phyloP scores from a whole-genome alignment of 2,329 filamentous ascomycete species.

The Coccinonectria pachysandricola region DNA sequence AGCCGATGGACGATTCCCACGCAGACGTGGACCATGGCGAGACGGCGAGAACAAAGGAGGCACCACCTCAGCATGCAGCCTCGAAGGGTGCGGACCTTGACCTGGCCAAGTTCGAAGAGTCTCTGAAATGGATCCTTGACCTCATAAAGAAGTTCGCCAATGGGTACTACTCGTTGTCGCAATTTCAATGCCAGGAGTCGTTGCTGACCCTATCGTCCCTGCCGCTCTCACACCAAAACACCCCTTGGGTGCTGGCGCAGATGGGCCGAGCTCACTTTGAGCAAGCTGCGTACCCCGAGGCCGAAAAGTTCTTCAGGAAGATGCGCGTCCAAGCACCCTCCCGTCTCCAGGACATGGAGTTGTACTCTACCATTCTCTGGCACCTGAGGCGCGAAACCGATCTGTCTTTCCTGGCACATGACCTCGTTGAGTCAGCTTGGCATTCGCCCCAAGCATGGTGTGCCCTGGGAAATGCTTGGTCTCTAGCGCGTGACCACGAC shows the following conservation, averaged over 20 bases:
- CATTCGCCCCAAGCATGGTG: slow-evolving; percentile 94
- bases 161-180: slow-evolving; percentile 68
- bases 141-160: slow-evolving; percentile 71
- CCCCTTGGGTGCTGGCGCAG: slow-evolving; percentile 85
- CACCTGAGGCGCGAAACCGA: slow-evolving; percentile 88
- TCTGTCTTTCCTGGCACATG: slow-evolving; percentile 83
- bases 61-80: slow-evolving; percentile 24
- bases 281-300: slow-evolving; percentile 73
- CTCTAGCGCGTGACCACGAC: slow-evolving; percentile 83
- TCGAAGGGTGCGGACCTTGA: slow-evolving; percentile 40
- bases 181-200: slow-evolving; percentile 70
- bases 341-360: slow-evolving; percentile 87
- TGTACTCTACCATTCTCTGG: slow-evolving; percentile 99
- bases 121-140: slow-evolving; percentile 66
- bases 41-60: slow-evolving; percentile 34
- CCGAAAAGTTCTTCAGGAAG: slow-evolving; percentile 75
- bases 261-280: slow-evolving; percentile 89
- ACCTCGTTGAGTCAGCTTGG: slow-evolving; percentile 77
- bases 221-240: slow-evolving; percentile 68
- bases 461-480: slow-evolving; percentile 89
- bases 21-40: slow-evolving; percentile 64
- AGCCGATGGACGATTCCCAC: slow-evolving; percentile 55
- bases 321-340: slow-evolving; percentile 73
- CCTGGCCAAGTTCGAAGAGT: slow-evolving; percentile 59
- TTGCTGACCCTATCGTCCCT: slow-evolving; percentile 63